Percentiles rank a stretch among this genome's conserved stretches.
phyloP scores from a whole-genome alignment of 192 early-diverging fungal species.

The Phycomyces nitens region DNA sequence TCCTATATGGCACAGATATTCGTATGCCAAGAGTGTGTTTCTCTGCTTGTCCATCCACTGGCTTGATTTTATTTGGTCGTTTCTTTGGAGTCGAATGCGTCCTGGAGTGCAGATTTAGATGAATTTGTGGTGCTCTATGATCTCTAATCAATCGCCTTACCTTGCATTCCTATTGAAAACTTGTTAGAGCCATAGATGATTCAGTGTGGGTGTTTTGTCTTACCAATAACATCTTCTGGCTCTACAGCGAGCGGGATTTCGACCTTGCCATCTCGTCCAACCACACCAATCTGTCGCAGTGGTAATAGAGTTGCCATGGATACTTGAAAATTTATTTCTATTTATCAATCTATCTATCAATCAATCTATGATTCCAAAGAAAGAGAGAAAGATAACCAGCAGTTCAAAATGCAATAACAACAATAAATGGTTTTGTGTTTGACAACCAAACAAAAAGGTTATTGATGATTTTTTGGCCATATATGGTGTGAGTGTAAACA shows the following conservation, averaged over 20 bases:
- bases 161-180: constrained; percentile 5
- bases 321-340: not conserved
- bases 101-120: constrained; percentile 14
- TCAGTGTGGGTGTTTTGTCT: not conserved
- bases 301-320: not conserved
- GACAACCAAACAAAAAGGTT: too few species aligned
- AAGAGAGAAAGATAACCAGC: too few species aligned
- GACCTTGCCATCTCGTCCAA: not conserved
- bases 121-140: too few species aligned
- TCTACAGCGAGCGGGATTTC: constrained; percentile 27
- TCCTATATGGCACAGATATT: constrained; percentile 97
- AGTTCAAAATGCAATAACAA: too few species aligned
- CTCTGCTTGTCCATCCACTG: constrained; percentile 91
- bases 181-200: not conserved
- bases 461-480: too few species aligned
- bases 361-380: too few species aligned
- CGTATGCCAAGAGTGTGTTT: constrained; percentile 90
- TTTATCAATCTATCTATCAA: too few species aligned
- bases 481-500: too few species aligned
- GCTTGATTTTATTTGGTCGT: constrained; percentile 32
- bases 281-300: not conserved
- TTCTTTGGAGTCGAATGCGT: constrained; percentile 46
- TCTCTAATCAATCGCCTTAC: too few species aligned
- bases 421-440: too few species aligned
- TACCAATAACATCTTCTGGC: constrained; percentile 41